Evolutionary conservation across 495 filamentous ascomycete genomes (phyloP).

Genomic region (Geopyxis carbonaria): DNA sequence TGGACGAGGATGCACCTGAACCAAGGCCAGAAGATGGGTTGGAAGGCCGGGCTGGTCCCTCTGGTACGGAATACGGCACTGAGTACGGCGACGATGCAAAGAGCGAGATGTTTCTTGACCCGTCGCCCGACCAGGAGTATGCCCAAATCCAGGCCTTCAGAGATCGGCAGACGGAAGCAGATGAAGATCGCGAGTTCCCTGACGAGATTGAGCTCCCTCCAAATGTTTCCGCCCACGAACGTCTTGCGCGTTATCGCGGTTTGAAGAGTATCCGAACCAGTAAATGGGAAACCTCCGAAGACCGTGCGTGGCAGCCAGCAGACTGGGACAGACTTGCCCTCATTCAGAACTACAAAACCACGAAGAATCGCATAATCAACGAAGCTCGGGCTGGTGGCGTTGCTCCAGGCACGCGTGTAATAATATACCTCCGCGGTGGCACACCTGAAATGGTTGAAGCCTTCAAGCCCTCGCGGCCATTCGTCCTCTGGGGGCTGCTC

Average conservation of each 20-base stretch:
- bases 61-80: slow-evolving; percentile 55
- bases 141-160: slow-evolving; percentile 59
- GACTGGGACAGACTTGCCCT: slow-evolving; percentile 75
- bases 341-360: slow-evolving; percentile 64
- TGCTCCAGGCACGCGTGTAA: slow-evolving; percentile 60
- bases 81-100: slow-evolving; percentile 54
- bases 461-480: slow-evolving; percentile 39
- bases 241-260: slow-evolving; percentile 69
- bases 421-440: slow-evolving; percentile 60
- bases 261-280: slow-evolving; percentile 77
- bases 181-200: slow-evolving; percentile 86
- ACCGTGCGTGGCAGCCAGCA: slow-evolving; percentile 66
- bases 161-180: slow-evolving; percentile 55
- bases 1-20: slow-evolving; percentile 33
- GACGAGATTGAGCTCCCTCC: slow-evolving; percentile 93
- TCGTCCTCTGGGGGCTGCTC: slow-evolving; percentile 61
- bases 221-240: slow-evolving; percentile 67
- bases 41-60: slow-evolving; percentile 50
- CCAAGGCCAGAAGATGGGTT: slow-evolving; percentile 52
- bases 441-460: slow-evolving; percentile 39
- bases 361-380: slow-evolving; percentile 52
- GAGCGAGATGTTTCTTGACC: slow-evolving; percentile 82
- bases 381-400: slow-evolving; percentile 80
- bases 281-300: slow-evolving; percentile 74
- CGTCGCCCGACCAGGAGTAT: slow-evolving; percentile 70